phyloP scores from a whole-genome alignment of 225 moss, liverwort and hornwort genomes.

The Anthoceros angustus region DNA sequence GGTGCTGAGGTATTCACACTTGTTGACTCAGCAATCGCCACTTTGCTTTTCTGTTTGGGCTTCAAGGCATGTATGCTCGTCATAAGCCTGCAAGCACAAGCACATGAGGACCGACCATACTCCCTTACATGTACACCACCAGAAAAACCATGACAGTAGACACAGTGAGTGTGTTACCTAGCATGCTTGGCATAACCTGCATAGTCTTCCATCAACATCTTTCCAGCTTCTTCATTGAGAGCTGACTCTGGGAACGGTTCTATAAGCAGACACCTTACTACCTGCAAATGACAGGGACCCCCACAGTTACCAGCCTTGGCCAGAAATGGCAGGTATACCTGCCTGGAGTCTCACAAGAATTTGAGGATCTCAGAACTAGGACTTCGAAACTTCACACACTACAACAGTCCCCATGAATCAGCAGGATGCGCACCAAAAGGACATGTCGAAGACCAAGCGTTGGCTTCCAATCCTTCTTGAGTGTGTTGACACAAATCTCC shows the following conservation, averaged over 20 bases:
- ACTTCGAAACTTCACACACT: not conserved
- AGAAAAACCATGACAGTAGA: not conserved
- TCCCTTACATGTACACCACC: not conserved
- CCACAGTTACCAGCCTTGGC: no score
- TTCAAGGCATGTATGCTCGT: slow-evolving; percentile 98
- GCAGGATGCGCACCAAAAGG: slow-evolving; percentile 45
- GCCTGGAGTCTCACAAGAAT: not conserved
- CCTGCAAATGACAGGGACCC: slow-evolving; percentile 26
- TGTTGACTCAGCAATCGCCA: slow-evolving; percentile 88
- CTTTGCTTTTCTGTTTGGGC: slow-evolving; percentile 85
- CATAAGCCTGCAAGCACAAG: slow-evolving; percentile 48
- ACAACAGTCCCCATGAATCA: not conserved
- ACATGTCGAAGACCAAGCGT: slow-evolving; percentile 95
- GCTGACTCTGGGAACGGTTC: slow-evolving; percentile 97
- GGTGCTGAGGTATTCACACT: slow-evolving; percentile 64
- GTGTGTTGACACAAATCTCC: slow-evolving; percentile 92
- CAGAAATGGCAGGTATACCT: not conserved
- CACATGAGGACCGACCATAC: not conserved
- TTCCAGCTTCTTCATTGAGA: slow-evolving; percentile 90
- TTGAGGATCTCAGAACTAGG: not conserved
- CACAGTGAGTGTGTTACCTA: slow-evolving; percentile 23
- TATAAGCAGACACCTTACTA: slow-evolving; percentile 87
- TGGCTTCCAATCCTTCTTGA: slow-evolving; percentile 99
- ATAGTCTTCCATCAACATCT: slow-evolving; percentile 98
- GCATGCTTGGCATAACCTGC: slow-evolving; percentile 83